A percentile compares a stretch with the other conserved stretches of the same genome.
Conservation (phyloP, 441 rosid species). For the Arabidopsis hybrid region DNA sequence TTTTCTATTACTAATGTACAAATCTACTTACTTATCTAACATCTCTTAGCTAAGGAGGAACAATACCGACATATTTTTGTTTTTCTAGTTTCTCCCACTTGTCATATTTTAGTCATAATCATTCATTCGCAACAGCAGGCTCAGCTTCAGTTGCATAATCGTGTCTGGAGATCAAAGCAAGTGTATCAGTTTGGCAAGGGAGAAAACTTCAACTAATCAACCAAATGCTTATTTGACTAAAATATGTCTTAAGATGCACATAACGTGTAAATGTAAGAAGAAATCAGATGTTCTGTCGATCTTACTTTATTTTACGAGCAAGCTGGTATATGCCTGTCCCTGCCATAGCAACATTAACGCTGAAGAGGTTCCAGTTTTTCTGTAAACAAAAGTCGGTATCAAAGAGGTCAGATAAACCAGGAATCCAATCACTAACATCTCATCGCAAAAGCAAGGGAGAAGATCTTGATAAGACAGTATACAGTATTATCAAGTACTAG, state of each 20-base stretch:
- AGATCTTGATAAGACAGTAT: background rate
- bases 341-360: conserved; percentile 89
- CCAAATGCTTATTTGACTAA: background rate
- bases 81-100: no score
- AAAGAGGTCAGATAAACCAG: conserved; percentile 19
- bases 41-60: no score
- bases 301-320: conserved; percentile 82
- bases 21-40: no score
- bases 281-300: background rate
- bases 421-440: conserved; percentile 5
- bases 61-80: no score
- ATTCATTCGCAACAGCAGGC: conserved; percentile 66
- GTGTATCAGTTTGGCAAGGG: background rate
- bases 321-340: conserved; percentile 91
- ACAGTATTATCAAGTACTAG: background rate
- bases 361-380: conserved; percentile 98
- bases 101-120: no score
- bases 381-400: conserved; percentile 46
- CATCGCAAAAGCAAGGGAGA: background rate
- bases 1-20: no score
- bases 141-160: conserved; percentile 67
- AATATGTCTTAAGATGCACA: background rate
- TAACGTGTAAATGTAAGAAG: conserved; percentile 12
- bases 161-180: conserved; percentile 58
- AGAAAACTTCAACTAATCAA: conserved; percentile 4